Conservation (phyloP, 2,329 filamentous ascomycete species). For the Mollisia scopiformis region DNA sequence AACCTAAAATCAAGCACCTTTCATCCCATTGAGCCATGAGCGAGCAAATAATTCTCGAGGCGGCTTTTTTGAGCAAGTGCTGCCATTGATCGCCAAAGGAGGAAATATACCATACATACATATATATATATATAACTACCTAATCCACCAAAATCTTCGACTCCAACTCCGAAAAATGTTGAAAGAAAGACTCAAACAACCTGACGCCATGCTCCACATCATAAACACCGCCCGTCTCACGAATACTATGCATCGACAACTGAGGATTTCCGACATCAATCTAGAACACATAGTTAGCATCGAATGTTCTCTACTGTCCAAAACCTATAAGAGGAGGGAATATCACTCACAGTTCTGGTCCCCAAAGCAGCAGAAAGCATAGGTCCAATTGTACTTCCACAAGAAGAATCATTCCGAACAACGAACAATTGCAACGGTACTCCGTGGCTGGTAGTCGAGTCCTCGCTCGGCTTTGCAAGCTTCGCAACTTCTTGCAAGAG, state of each 20-base stretch:
- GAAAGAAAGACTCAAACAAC: constrained; percentile 86
- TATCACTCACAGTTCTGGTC: constrained; percentile 73
- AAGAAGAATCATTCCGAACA: constrained; percentile 91
- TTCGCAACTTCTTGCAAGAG: constrained; percentile 85
- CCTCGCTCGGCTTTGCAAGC: constrained; percentile 53
- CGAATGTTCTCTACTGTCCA: neutral
- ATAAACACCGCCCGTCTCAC: constrained; percentile 86
- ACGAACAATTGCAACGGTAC: constrained; percentile 96
- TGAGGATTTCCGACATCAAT: constrained; percentile 48
- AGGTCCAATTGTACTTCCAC: constrained; percentile 96
- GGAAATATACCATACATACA: no score
- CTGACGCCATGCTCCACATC: constrained; percentile 87
- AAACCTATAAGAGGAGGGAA: neutral
- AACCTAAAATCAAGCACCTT: no score
- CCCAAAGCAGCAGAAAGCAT: constrained; percentile 89
- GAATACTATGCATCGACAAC: constrained; percentile 94
- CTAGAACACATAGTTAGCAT: neutral
- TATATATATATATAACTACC: no score
- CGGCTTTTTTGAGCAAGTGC: no score
- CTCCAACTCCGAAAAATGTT: constrained; percentile 81
- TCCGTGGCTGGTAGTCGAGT: constrained; percentile 54
- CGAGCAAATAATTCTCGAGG: no score
- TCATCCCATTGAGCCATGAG: no score
- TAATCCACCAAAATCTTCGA: constrained; percentile 83
- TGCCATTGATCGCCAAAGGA: no score